phyloP scores from a whole-genome alignment of 164 flowering plant genomes.

The Vitis rupestris region DNA sequence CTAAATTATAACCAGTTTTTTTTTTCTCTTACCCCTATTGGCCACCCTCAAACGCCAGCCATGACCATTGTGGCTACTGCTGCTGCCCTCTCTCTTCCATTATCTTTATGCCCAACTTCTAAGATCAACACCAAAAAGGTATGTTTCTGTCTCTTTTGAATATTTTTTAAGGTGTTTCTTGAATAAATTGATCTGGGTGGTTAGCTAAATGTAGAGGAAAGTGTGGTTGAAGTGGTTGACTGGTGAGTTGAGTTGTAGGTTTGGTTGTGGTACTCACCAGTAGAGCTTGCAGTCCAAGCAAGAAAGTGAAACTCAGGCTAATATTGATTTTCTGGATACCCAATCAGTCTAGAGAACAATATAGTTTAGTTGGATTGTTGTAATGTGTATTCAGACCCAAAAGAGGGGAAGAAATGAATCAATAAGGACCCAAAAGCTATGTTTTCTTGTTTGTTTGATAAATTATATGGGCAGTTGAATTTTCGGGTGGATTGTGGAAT shows the following conservation, averaged over 20 bases:
- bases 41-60: conserved; percentile 29
- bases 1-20: background rate
- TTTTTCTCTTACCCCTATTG: conserved; percentile 2
- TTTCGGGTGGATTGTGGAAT: too few relatives aligned
- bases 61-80: conserved; percentile 61
- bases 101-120: conserved; percentile 37
- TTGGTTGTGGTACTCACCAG: background rate
- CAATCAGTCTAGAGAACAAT: background rate
- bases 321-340: background rate
- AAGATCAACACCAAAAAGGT: conserved; percentile 57
- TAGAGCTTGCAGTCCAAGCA: too few relatives aligned
- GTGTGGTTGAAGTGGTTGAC: background rate
- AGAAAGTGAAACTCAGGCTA: too few relatives aligned
- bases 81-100: conserved; percentile 56
- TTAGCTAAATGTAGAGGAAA: background rate
- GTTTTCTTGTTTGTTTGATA: too few relatives aligned
- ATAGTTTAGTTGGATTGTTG: too few relatives aligned
- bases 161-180: background rate
- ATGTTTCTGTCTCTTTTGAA: background rate
- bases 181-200: background rate
- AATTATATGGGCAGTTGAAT: too few relatives aligned
- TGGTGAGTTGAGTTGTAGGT: background rate
- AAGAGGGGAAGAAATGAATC: too few relatives aligned
- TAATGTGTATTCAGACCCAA: too few relatives aligned
- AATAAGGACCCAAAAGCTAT: too few relatives aligned